Conservation (phyloP, 768 basidiomycete genomes). For the Suillus subluteus region DNA sequence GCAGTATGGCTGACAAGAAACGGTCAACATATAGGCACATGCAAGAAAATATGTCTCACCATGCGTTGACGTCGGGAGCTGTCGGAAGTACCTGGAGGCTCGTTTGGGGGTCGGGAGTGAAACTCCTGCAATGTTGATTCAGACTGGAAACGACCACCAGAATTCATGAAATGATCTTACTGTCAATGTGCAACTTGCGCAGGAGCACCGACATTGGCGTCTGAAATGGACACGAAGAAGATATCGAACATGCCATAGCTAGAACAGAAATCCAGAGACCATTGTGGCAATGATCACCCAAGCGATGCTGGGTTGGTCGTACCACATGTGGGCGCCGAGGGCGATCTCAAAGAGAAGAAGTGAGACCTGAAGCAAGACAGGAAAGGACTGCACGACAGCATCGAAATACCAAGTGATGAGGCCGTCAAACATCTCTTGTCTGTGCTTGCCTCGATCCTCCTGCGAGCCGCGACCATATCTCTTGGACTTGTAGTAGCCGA, state of each 20-base stretch:
- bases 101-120: fast-evolving
- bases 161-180: not conserved
- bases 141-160: not conserved
- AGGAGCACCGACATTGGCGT: slow-evolving; percentile 5
- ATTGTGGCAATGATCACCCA: slow-evolving; percentile 1
- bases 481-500: not conserved
- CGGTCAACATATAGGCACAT: not conserved
- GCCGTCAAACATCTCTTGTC: slow-evolving; percentile 16
- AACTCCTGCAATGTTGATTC: not conserved
- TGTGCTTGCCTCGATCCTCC: slow-evolving; percentile 8
- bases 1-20: not conserved
- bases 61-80: not conserved
- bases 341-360: slow-evolving; percentile 17
- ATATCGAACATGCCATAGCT: slow-evolving; percentile 2
- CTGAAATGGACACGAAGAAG: slow-evolving; percentile 5
- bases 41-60: not conserved
- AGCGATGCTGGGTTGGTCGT: not conserved
- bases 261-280: slow-evolving; percentile 2
- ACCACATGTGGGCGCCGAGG: slow-evolving; percentile 10
- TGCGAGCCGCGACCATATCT: slow-evolving; percentile 9
- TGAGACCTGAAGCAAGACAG: slow-evolving; percentile 16
- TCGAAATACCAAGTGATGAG: slow-evolving; percentile 16
- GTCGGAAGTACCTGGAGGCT: not conserved
- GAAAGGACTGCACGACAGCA: slow-evolving; percentile 13
- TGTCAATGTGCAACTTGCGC: not conserved